phyloP scores from a whole-genome alignment of 2,329 filamentous ascomycete genomes.

The Alternaria gaisen region DNA sequence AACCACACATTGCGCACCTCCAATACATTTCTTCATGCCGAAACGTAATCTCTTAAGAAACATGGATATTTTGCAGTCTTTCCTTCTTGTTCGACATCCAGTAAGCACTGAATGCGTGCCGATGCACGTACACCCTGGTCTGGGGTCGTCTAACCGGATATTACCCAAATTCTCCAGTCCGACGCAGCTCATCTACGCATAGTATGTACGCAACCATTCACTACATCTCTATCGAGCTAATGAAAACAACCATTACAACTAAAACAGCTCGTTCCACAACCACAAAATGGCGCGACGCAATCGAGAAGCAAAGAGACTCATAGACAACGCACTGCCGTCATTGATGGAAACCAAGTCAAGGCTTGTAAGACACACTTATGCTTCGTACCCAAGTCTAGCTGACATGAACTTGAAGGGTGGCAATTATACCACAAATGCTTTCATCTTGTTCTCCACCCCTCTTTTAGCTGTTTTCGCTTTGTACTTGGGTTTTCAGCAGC shows the following conservation, averaged over 20 bases:
- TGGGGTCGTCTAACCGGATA: background rate
- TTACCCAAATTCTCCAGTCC: background rate
- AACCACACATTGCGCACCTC: background rate
- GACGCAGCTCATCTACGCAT: background rate
- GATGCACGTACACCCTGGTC: background rate
- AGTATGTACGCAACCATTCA: background rate
- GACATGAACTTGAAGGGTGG: background rate
- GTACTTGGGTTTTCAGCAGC: background rate
- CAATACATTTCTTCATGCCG: background rate
- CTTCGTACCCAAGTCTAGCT: background rate
- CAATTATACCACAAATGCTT: background rate
- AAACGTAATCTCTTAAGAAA: background rate
- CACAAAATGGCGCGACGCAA: background rate
- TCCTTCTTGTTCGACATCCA: background rate
- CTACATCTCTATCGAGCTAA: background rate
- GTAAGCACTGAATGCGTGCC: background rate
- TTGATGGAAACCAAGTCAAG: background rate
- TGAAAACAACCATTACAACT: background rate
- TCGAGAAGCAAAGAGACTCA: background rate
- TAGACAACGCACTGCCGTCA: background rate
- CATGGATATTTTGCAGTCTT: too few species aligned
- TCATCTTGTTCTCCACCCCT: background rate
- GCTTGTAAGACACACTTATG: background rate
- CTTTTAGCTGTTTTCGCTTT: background rate
- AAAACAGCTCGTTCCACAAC: background rate